Base-by-base conservation (phyloP, 1,139 yeast genomes). In the Kodamaea derodonti region DNA sequence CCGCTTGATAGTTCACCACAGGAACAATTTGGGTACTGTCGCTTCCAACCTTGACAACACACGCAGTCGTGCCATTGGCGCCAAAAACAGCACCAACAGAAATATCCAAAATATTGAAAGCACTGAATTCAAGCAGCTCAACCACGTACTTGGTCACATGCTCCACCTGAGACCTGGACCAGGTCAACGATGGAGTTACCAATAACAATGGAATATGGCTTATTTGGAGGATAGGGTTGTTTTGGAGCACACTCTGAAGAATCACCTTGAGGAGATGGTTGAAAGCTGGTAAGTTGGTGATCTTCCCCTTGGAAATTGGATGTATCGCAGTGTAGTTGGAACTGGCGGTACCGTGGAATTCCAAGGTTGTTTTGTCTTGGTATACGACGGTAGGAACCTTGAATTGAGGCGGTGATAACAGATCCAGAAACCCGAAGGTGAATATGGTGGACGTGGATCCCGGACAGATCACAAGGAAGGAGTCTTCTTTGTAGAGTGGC, bases 1-100 rank as follows among this genome's bases (percentile, higher is more conserved):
- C 58, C 4, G 75, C 69, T 39, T 79, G 78, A 49, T 78, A 85
- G 38, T 85, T 94, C 30, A 84, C 60, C 16, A 92, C 77, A 1
- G 96, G 94, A 4, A 82, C 72, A 27, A 92, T 69, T 53, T 87
- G 95, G 2, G 87, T 77, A 46, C 80, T 75, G 28, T 80, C 77
- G 40, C 70, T 66, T 14, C 97, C 97, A 29, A 92, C 71, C 56
- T 92, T 95, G 30, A 92, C 78, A 15, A 92, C 86, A 26, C 83
- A 60, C 1, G 92, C 75, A 37, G 71, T 76, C 14, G 79, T 63
- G 20, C 70, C 65, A 42, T 71, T 61, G 2, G 82, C 79, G 9
- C 81, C 80, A 58, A 80, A 88, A 11, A 83, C 68, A 1, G 90
- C 69, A 4, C 90, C 85, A 31, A 88, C 62, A 1, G 92, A 69